Evolutionary conservation across 192 early-diverging fungal species (phyloP).

Genomic region (Entomortierella lignicola): DNA sequence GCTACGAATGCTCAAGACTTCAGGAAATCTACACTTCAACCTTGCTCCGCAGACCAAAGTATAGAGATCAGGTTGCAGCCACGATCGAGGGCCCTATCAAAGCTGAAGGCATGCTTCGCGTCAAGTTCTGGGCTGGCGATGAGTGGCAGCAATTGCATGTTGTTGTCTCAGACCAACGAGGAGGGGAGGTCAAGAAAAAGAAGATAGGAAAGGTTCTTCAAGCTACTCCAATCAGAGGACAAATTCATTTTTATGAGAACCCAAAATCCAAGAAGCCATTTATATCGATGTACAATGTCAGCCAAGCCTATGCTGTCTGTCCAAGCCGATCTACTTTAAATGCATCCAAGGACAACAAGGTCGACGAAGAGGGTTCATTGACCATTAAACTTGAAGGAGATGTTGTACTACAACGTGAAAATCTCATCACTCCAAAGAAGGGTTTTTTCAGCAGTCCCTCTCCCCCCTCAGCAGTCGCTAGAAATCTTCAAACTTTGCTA

Average conservation of each 20-base stretch:
- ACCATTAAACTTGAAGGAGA: slow-evolving; percentile 50
- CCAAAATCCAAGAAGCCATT: slow-evolving; percentile 63
- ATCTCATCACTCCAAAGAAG: slow-evolving; percentile 16
- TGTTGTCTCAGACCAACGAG: slow-evolving; percentile 63
- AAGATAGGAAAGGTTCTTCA: slow-evolving; percentile 58
- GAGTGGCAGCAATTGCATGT: slow-evolving; percentile 64
- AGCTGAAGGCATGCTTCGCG: slow-evolving; percentile 68
- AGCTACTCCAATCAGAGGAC: slow-evolving; percentile 57
- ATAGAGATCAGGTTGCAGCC: slow-evolving; percentile 58
- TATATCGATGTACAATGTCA: slow-evolving; percentile 63
- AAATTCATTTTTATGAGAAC: slow-evolving; percentile 63
- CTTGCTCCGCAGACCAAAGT: slow-evolving; percentile 57
- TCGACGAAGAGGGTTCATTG: slow-evolving; percentile 45
- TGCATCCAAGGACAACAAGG: slow-evolving; percentile 47
- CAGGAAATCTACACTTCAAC: slow-evolving; percentile 81
- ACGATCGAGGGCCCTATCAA: slow-evolving; percentile 65
- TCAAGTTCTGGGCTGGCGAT: slow-evolving; percentile 60
- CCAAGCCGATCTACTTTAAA: slow-evolving; percentile 52
- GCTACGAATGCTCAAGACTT: slow-evolving; percentile 78
- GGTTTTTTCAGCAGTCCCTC: slow-evolving; percentile 41
- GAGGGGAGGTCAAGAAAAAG: slow-evolving; percentile 59
- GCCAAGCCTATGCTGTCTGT: slow-evolving; percentile 67
- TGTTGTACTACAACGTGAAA: slow-evolving; percentile 50
- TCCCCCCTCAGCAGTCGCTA: slow-evolving; percentile 19
- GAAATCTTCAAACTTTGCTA: slow-evolving; percentile 34